A percentile compares a stretch with the other conserved stretches of the same genome.
These are phyloP conservation scores for Colletotrichum sp. DNA, from an alignment of 2,329 filamentous ascomycete genomes.

Conservation along the genomic window DNA sequence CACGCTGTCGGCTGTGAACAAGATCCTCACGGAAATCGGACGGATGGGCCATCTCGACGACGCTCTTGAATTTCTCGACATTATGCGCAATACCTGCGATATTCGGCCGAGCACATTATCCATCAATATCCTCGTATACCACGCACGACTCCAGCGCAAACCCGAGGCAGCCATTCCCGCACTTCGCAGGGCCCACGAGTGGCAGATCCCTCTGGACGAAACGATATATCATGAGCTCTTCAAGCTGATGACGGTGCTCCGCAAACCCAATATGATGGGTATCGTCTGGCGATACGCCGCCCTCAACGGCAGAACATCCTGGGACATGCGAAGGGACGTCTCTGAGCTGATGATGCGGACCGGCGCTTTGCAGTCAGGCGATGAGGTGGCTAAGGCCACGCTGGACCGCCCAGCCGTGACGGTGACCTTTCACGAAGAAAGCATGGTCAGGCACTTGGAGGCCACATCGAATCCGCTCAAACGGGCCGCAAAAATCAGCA, in stretches of 20 bases:
- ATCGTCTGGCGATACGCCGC: constrained; percentile 39
- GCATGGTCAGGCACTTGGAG: neutral
- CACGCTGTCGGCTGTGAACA: constrained; percentile 37
- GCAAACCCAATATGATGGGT: constrained; percentile 34
- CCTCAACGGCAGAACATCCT: constrained; percentile 26
- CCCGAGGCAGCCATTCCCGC: constrained; percentile 38
- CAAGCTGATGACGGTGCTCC: constrained; percentile 35
- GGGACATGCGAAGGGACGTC: constrained; percentile 31
- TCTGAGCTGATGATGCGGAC: neutral
- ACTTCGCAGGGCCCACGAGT: constrained; percentile 26
- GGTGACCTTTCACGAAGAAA: neutral
- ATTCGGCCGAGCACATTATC: constrained; percentile 27
- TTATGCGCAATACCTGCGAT: constrained; percentile 23
- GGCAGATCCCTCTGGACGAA: constrained; percentile 28
- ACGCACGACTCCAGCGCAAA: constrained; percentile 30
- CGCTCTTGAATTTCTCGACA: constrained; percentile 28
- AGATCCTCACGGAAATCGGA: constrained; percentile 47
- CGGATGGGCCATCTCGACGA: constrained; percentile 39
- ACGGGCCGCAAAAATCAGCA: neutral
- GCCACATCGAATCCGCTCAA: neutral
- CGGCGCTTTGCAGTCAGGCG: neutral
- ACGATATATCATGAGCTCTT: constrained; percentile 44
- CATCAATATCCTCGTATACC: constrained; percentile 43
- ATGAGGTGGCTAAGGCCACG: neutral
- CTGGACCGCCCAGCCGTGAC: neutral